Conservation (phyloP, 2,329 filamentous ascomycete genomes). For the Trichoderma arundinaceum region DNA sequence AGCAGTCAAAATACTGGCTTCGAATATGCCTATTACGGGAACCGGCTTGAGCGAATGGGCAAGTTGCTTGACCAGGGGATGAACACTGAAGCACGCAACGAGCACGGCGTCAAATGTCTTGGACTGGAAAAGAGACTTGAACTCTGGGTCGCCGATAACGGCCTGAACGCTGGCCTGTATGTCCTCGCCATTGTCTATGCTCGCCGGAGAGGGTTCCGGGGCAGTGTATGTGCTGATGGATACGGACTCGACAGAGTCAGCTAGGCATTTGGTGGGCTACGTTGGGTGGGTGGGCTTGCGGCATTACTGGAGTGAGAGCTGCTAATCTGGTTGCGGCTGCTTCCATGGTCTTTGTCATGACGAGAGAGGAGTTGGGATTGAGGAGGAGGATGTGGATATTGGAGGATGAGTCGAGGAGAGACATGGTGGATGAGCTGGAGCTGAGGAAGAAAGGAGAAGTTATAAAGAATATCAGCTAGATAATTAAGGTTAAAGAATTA, state of each 20-base stretch:
- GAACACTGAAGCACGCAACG: slow-evolving; percentile 86
- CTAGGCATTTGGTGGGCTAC: neutral
- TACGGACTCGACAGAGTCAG: slow-evolving; percentile 42
- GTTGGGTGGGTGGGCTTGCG: slow-evolving; percentile 49
- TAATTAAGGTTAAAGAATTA: too few relatives aligned
- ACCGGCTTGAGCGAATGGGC: slow-evolving; percentile 41
- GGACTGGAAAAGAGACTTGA: slow-evolving; percentile 44
- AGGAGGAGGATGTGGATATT: slow-evolving; percentile 65
- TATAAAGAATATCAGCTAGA: too few relatives aligned
- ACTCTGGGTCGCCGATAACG: slow-evolving; percentile 62
- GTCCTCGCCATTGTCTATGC: slow-evolving; percentile 78
- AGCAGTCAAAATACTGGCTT: slow-evolving; percentile 73
- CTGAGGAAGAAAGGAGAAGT: neutral
- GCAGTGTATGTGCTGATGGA: slow-evolving; percentile 70
- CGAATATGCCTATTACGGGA: slow-evolving; percentile 73
- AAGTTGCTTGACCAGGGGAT: slow-evolving; percentile 73
- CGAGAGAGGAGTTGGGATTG: slow-evolving; percentile 77
- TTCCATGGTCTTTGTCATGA: slow-evolving; percentile 72
- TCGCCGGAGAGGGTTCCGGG: slow-evolving; percentile 65
- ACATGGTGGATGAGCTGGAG: neutral
- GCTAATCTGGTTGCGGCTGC: slow-evolving; percentile 32
- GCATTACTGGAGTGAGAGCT: slow-evolving; percentile 38
- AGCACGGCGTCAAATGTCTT: slow-evolving; percentile 74
- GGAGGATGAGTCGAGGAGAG: neutral
- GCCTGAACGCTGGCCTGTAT: slow-evolving; percentile 66